phyloP scores from a whole-genome alignment of 202 grass and related monocot genomes.

The Eragrostis tef region DNA sequence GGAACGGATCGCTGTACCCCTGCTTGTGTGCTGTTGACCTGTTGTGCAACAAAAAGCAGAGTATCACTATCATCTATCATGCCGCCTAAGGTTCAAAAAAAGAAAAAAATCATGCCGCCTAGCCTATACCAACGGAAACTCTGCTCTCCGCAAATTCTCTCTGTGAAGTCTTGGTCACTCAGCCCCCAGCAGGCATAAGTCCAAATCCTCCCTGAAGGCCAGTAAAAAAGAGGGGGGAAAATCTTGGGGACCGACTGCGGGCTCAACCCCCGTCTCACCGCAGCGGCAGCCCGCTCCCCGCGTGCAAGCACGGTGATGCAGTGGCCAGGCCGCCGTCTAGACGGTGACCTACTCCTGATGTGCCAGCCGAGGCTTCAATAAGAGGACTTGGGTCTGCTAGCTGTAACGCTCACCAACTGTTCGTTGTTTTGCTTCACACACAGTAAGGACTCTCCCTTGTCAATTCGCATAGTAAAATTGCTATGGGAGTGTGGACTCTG shows the following conservation, averaged over 20 bases:
- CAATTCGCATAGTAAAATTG: not conserved
- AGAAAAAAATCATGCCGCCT: too few species aligned
- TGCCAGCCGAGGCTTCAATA: not conserved
- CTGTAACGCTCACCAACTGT: constrained; percentile 17
- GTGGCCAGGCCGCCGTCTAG: not conserved
- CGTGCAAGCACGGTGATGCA: not conserved
- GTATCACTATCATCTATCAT: too few species aligned
- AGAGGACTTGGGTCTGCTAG: not conserved
- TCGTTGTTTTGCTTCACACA: constrained; percentile 35
- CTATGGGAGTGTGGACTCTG: not conserved
- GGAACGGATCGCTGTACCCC: too few species aligned
- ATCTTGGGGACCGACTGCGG: too few species aligned
- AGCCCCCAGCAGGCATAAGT: too few species aligned
- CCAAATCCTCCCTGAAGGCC: too few species aligned
- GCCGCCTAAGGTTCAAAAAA: too few species aligned
- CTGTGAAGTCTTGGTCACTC: too few species aligned
- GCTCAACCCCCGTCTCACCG: not conserved
- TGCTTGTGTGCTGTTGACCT: too few species aligned
- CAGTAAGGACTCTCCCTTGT: constrained; percentile 9
- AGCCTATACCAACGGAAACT: too few species aligned
- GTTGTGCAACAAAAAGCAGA: too few species aligned
- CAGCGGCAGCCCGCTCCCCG: not conserved
- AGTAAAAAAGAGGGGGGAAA: not conserved
- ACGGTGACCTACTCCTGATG: not conserved
- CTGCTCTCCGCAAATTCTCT: too few species aligned